These are phyloP conservation scores for Cotoneaster glaucophyllus DNA, from an alignment of 306 rosid genomes.

Conservation along the genomic window DNA sequence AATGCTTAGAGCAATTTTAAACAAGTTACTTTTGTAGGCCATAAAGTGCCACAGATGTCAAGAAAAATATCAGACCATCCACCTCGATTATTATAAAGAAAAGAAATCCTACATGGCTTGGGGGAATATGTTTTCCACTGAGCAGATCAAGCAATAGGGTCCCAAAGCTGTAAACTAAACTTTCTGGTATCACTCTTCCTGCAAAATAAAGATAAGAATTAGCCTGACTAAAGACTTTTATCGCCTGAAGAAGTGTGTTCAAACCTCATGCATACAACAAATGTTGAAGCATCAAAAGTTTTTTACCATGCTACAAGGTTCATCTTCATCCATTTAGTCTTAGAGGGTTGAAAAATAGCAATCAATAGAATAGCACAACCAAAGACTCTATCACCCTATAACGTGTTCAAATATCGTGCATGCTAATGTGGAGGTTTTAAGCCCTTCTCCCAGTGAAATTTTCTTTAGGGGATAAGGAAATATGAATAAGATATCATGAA, in stretches of 20 bases:
- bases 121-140: conserved; percentile 95
- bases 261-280: neutral
- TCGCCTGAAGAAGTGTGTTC: neutral
- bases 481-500: neutral
- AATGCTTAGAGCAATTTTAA: neutral
- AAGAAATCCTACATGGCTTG: conserved; percentile 59
- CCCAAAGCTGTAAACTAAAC: conserved; percentile 87
- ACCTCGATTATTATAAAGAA: conserved; percentile 1
- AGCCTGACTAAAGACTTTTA: neutral
- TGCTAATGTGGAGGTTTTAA: neutral
- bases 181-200: conserved; percentile 84
- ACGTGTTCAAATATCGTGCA: neutral
- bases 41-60: neutral
- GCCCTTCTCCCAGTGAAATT: neutral
- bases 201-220: conserved; percentile 26
- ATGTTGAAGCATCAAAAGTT: neutral
- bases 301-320: neutral
- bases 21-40: neutral
- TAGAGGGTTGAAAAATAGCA: neutral
- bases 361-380: neutral
- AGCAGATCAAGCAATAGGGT: conserved; percentile 87
- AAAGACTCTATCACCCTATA: neutral
- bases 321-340: neutral
- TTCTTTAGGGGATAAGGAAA: neutral
- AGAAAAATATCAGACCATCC: conserved; percentile 11